A percentile compares a stretch with the other conserved stretches of the same genome.
These are phyloP conservation scores for Solanum pennellii DNA, from an alignment of 257 asterid species.

Conservation along the genomic window DNA sequence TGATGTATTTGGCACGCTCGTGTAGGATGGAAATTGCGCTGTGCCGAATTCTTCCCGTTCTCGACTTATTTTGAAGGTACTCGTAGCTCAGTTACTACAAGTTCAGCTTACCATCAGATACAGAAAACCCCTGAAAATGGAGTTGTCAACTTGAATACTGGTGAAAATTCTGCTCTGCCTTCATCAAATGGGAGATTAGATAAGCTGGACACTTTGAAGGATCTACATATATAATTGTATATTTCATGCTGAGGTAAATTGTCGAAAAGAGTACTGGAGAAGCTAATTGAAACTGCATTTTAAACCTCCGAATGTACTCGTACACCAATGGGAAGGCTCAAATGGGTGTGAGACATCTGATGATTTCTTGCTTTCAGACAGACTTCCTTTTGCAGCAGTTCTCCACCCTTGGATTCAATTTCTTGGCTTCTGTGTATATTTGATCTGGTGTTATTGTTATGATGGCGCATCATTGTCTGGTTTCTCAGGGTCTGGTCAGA, in stretches of 20 bases:
- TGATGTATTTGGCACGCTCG: not conserved
- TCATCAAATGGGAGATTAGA: slow-evolving; percentile 59
- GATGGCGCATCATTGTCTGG: not conserved
- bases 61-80: slow-evolving; percentile 71
- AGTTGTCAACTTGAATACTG: slow-evolving; percentile 13
- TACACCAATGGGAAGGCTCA: slow-evolving; percentile 11
- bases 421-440: not conserved
- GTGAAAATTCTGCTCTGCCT: slow-evolving; percentile 5
- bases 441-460: not conserved
- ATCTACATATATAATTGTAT: slow-evolving; percentile 34
- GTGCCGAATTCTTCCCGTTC: slow-evolving; percentile 68
- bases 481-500: not conserved
- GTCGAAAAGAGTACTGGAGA: not conserved
- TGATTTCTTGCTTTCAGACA: not conserved
- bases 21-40: slow-evolving; percentile 79
- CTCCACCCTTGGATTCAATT: not conserved
- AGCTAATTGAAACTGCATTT: not conserved
- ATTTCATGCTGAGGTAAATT: slow-evolving; percentile 5
- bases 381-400: not conserved
- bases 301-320: slow-evolving; percentile 8
- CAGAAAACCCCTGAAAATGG: slow-evolving; percentile 44
- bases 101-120: slow-evolving; percentile 20
- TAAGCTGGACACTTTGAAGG: slow-evolving; percentile 39
- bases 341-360: not conserved
- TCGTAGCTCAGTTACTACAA: slow-evolving; percentile 47